These are phyloP conservation scores for Cyberlindnera misumaiensis DNA, from an alignment of 805 yeast genomes.

Conservation along the genomic window DNA sequence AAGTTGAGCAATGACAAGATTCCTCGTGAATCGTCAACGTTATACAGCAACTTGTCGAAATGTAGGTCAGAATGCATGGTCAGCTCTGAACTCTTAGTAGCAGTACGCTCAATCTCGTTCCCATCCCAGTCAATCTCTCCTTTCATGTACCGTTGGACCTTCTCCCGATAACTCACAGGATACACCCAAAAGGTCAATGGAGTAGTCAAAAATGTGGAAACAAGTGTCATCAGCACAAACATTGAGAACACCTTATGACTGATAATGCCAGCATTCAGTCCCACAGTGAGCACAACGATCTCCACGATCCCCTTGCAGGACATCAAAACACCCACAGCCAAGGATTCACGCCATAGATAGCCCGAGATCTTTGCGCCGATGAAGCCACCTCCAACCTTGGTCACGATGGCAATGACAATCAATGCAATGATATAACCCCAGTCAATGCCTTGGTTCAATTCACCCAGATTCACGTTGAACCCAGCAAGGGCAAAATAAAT, in stretches of 20 bases:
- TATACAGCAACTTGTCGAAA: conserved; percentile 17
- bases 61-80: conserved; percentile 9
- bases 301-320: conserved; percentile 87
- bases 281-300: conserved; percentile 70
- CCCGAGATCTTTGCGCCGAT: conserved; percentile 57
- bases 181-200: conserved; percentile 60
- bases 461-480: conserved; percentile 58
- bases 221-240: conserved; percentile 79
- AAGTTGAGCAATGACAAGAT: conserved; percentile 19
- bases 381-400: conserved; percentile 63
- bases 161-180: conserved; percentile 54
- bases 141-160: conserved; percentile 28
- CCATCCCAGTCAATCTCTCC: conserved; percentile 28
- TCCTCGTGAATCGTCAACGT: conserved; percentile 19
- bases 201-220: conserved; percentile 73
- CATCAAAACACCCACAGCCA: conserved; percentile 75
- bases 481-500: conserved; percentile 79
- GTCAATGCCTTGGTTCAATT: conserved; percentile 55
- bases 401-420: conserved; percentile 57
- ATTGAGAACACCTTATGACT: conserved; percentile 61
- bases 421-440: conserved; percentile 76
- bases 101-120: conserved; percentile 12
- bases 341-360: conserved; percentile 64
- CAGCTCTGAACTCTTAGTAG: conserved; percentile 7
- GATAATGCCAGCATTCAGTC: conserved; percentile 65